Evolutionary conservation across 139 green algal genomes (phyloP).

Genomic region (Gonium pectorale): DNA sequence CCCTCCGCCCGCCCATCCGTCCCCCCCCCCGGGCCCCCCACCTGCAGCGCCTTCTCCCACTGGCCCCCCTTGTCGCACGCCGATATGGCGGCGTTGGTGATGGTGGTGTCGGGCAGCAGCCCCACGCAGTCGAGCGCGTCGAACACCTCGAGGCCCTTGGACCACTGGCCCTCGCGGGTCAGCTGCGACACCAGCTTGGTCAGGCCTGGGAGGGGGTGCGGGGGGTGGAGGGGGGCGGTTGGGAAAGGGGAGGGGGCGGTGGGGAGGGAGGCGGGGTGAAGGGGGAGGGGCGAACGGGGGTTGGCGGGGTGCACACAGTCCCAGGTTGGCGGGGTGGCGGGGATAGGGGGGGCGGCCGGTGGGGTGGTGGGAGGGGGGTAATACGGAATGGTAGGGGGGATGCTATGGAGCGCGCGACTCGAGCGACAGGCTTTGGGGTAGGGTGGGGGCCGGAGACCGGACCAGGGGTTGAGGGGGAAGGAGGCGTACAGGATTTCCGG

Average conservation of each 20-base stretch:
- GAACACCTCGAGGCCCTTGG: slow-evolving; percentile 88
- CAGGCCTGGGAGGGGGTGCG: slow-evolving; percentile 67
- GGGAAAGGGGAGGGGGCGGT: background rate
- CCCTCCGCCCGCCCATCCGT: too few species aligned
- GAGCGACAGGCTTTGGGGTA: too few species aligned
- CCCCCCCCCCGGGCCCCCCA: too few species aligned
- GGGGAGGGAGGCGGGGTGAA: background rate
- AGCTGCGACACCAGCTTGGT: slow-evolving; percentile 91
- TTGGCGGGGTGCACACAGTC: background rate
- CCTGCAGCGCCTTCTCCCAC: slow-evolving; percentile 84
- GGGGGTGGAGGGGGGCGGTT: background rate
- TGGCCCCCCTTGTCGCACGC: slow-evolving; percentile 90
- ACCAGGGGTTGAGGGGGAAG: too few species aligned
- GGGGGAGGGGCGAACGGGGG: too few species aligned
- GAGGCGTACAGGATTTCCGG: too few species aligned
- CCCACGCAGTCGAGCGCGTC: slow-evolving; percentile 77
- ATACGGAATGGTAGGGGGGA: too few species aligned
- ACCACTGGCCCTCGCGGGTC: slow-evolving; percentile 87
- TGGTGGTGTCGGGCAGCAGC: slow-evolving; percentile 85
- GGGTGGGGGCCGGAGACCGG: too few species aligned
- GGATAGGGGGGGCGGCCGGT: too few species aligned
- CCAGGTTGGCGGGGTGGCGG: too few species aligned
- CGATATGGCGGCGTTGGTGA: slow-evolving; percentile 92
- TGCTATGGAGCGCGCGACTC: too few species aligned
- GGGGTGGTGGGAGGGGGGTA: too few species aligned